A percentile compares a stretch with the other conserved stretches of the same genome.
Evolutionary conservation across 2,329 filamentous ascomycete species (phyloP).

Genomic region (Lomentospora prolificans): DNA sequence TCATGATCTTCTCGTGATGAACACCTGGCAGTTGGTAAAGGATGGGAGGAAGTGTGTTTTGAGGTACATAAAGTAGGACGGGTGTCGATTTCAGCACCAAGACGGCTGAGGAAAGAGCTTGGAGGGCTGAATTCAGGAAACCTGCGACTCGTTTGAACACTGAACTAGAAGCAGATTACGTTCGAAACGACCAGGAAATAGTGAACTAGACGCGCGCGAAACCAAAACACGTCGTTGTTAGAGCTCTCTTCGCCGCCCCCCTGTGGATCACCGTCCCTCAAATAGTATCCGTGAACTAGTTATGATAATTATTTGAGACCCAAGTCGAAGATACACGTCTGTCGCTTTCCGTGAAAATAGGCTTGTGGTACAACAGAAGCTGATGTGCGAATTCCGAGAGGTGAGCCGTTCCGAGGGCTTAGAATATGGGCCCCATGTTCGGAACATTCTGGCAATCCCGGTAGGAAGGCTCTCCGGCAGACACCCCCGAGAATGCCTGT

Average conservation of each 20-base stretch:
- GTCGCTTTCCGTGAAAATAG: no score
- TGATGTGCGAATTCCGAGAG: no score
- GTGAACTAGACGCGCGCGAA: not conserved
- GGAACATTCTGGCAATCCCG: no score
- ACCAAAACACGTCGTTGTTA: not conserved
- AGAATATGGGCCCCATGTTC: no score
- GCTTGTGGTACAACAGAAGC: no score
- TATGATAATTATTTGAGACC: not conserved
- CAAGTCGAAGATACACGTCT: no score
- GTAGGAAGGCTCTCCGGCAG: no score
- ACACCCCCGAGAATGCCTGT: no score
- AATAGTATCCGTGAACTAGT: not conserved
- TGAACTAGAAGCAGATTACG: not conserved
- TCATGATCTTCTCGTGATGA: slow-evolving; percentile 11
- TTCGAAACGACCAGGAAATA: not conserved
- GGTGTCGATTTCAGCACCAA: not conserved
- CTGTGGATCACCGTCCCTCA: not conserved
- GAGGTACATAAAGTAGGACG: not conserved
- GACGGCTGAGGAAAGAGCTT: slow-evolving; percentile 1
- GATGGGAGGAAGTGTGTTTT: not conserved
- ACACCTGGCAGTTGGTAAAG: slow-evolving; percentile 1
- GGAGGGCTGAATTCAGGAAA: not conserved
- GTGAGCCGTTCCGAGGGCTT: no score
- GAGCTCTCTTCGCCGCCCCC: not conserved
- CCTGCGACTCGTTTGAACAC: not conserved